Percentiles rank a stretch among this genome's conserved stretches.
These are phyloP conservation scores for Sporodiniella umbellata DNA, from an alignment of 371 early-diverging fungal genomes.

Conservation along the genomic window DNA sequence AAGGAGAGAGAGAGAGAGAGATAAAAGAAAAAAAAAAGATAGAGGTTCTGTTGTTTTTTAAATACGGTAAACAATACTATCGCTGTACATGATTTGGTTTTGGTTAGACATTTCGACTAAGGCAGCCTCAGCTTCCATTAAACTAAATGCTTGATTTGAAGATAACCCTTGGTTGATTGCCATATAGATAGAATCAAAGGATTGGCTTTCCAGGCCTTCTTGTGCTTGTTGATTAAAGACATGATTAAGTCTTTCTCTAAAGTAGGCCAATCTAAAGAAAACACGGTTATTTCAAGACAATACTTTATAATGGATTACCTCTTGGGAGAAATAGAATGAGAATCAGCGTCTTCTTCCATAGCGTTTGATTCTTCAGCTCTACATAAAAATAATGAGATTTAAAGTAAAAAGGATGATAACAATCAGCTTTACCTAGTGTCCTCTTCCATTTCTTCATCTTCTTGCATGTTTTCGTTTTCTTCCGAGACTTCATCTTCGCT, in stretches of 20 bases:
- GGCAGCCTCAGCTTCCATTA: slow-evolving; percentile 22
- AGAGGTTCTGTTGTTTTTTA: slow-evolving; percentile 20
- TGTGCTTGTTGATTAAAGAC: slow-evolving; percentile 1
- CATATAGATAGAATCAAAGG: slow-evolving; percentile 39
- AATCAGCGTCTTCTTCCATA: neutral
- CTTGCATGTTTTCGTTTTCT: neutral
- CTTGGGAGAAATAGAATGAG: neutral
- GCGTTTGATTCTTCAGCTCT: neutral
- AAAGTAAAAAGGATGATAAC: neutral
- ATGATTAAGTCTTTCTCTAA: slow-evolving; percentile 26
- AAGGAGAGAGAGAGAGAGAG: too few relatives aligned
- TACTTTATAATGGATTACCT: neutral
- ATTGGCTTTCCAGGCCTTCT: slow-evolving; percentile 8
- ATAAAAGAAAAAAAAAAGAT: too few relatives aligned
- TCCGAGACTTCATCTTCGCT: slow-evolving; percentile 33
- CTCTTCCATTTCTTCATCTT: slow-evolving; percentile 26
- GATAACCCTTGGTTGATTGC: slow-evolving; percentile 38
- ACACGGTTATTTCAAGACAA: neutral
- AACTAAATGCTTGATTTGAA: slow-evolving; percentile 19
- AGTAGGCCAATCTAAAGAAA: slow-evolving; percentile 25
- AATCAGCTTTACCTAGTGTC: slow-evolving; percentile 10
- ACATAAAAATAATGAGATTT: neutral
- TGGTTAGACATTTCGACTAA: slow-evolving; percentile 49
- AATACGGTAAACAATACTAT: slow-evolving; percentile 62
- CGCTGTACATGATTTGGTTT: slow-evolving; percentile 74